Evolutionary conservation across 257 asterid species (phyloP).

Genomic region (Rauvolfia tetraphylla): DNA sequence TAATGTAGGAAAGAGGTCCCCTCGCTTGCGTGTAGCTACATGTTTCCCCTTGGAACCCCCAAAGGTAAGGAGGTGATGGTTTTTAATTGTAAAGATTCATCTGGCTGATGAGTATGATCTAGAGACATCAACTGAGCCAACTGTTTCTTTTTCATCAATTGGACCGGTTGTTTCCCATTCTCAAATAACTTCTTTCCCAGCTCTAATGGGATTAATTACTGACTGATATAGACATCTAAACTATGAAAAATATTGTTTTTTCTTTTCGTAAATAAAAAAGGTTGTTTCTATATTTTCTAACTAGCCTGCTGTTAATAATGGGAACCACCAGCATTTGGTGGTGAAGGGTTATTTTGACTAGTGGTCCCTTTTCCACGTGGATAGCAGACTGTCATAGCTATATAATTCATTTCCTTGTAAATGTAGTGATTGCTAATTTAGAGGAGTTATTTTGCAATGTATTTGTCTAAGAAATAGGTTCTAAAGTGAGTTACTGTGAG

Average conservation of each 20-base stretch:
- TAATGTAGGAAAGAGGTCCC: too few relatives aligned
- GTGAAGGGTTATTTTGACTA: neutral
- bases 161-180: too few relatives aligned
- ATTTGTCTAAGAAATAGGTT: neutral
- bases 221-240: neutral
- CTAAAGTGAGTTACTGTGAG: neutral
- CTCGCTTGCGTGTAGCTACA: too few relatives aligned
- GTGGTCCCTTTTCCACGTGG: neutral
- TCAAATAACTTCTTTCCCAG: neutral
- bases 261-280: too few relatives aligned
- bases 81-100: too few relatives aligned
- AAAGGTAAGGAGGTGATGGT: too few relatives aligned
- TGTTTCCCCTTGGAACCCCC: too few relatives aligned
- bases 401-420: neutral
- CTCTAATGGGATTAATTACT: neutral
- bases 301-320: neutral
- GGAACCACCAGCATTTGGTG: neutral
- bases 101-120: too few relatives aligned
- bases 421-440: neutral
- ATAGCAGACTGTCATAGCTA: neutral
- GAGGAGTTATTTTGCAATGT: neutral
- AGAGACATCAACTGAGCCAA: too few relatives aligned
- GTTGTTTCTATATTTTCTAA: neutral
- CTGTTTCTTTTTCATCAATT: too few relatives aligned
- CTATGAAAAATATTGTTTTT: neutral